phyloP scores from a whole-genome alignment of 2,329 filamentous ascomycete species.

The Dactylellina drechsleri region DNA sequence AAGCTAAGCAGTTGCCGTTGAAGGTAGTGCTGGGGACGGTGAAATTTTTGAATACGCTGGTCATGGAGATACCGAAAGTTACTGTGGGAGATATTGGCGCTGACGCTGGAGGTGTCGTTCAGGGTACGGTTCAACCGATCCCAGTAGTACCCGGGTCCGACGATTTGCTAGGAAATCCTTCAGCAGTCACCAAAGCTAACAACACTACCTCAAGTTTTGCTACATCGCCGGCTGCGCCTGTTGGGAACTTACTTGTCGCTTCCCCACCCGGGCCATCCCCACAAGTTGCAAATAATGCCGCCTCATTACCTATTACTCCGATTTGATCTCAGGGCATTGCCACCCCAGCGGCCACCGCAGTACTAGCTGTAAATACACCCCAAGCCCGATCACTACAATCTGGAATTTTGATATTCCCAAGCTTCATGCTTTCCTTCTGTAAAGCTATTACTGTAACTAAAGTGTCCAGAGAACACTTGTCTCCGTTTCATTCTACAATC shows the following conservation, averaged over 20 bases:
- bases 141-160: conserved; percentile 15
- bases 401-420: neutral
- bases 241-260: neutral
- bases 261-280: neutral
- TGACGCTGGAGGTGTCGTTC: conserved; percentile 23
- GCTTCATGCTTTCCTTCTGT: neutral
- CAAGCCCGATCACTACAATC: neutral
- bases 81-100: conserved; percentile 18
- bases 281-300: neutral
- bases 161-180: neutral
- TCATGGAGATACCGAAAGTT: conserved; percentile 34
- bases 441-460: neutral
- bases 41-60: conserved; percentile 42
- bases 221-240: neutral
- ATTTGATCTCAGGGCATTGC: neutral
- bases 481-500: conserved; percentile 3
- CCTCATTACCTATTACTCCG: conserved; percentile 33
- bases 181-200: neutral
- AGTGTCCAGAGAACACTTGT: neutral
- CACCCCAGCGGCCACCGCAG: too few relatives aligned
- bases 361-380: neutral
- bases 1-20: conserved; percentile 18
- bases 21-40: conserved; percentile 19
- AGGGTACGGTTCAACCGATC: conserved; percentile 31
- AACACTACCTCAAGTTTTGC: neutral